Evolutionary conservation across 495 filamentous ascomycete species (phyloP).

Genomic region (Trichoderma reesei): DNA sequence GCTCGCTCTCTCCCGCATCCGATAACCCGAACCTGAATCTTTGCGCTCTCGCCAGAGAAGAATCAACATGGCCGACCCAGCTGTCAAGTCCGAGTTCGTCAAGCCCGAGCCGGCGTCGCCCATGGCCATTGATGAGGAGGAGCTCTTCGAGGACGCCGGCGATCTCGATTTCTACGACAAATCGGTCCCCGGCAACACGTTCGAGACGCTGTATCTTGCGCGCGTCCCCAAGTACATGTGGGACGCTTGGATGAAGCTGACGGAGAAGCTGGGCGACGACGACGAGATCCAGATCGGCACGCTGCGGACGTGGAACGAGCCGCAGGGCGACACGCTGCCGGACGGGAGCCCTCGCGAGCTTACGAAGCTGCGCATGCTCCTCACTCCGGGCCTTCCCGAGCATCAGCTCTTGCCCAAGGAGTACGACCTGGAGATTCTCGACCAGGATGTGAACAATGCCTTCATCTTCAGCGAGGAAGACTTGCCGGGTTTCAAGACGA

Average conservation of each 20-base stretch:
- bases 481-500: slow-evolving; percentile 64
- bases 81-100: slow-evolving; percentile 52
- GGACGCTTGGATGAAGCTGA: slow-evolving; percentile 50
- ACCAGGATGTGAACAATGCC: slow-evolving; percentile 58
- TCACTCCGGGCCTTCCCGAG: slow-evolving; percentile 39
- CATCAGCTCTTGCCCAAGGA: slow-evolving; percentile 68
- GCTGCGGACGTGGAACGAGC: slow-evolving; percentile 51
- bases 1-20: neutral
- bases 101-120: slow-evolving; percentile 51
- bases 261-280: slow-evolving; percentile 41
- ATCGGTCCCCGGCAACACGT: slow-evolving; percentile 22
- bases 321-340: slow-evolving; percentile 38
- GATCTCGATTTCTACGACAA: slow-evolving; percentile 67
- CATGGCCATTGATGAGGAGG: slow-evolving; percentile 56
- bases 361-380: slow-evolving; percentile 30
- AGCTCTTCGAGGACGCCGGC: slow-evolving; percentile 78
- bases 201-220: slow-evolving; percentile 56
- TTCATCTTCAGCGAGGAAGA: slow-evolving; percentile 90
- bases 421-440: slow-evolving; percentile 64
- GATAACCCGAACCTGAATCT: neutral
- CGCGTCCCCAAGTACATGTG: slow-evolving; percentile 70
- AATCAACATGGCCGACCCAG: slow-evolving; percentile 28
- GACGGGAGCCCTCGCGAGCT: slow-evolving; percentile 29
- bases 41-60: neutral
- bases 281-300: slow-evolving; percentile 62